Conservation (phyloP, 208 protist species). For the Trypanosoma rangeli region DNA sequence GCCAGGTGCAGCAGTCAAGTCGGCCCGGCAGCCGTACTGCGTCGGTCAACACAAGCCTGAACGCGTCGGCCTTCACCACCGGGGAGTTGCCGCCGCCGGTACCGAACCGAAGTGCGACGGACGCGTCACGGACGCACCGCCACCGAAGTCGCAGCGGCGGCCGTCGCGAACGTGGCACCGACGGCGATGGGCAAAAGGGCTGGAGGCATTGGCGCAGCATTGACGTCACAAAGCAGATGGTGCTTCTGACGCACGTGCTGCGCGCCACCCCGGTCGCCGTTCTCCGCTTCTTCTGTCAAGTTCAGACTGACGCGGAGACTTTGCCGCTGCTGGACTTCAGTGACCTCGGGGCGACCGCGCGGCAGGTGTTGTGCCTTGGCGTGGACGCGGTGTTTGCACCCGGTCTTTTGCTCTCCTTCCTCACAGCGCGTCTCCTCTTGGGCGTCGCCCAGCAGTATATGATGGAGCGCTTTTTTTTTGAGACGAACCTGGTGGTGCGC, state of each 20-base stretch:
- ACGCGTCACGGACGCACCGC: conserved; percentile 7
- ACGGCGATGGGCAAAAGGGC: background rate
- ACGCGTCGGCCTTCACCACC: conserved; percentile 10
- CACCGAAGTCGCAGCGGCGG: conserved; percentile 17
- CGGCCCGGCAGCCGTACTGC: conserved; percentile 1
- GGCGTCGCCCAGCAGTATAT: conserved; percentile 44
- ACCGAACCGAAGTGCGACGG: background rate
- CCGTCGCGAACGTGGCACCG: background rate
- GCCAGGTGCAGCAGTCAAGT: conserved; percentile 9
- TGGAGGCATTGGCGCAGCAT: conserved; percentile 9
- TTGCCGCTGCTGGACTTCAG: conserved; percentile 49
- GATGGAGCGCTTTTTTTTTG: conserved; percentile 53
- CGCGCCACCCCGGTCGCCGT: conserved; percentile 55
- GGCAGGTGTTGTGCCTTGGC: conserved; percentile 5
- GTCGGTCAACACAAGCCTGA: conserved; percentile 23
- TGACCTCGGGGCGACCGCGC: conserved; percentile 16
- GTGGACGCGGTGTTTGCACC: conserved; percentile 18
- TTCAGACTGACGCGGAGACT: conserved; percentile 61
- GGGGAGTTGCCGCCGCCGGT: conserved; percentile 16
- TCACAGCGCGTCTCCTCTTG: conserved; percentile 47
- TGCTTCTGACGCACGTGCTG: conserved; percentile 60
- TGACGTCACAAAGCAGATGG: conserved; percentile 40
- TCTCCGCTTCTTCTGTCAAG: conserved; percentile 62
- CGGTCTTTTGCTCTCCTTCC: conserved; percentile 28
- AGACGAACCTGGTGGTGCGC: conserved; percentile 70